Evolutionary conservation across 2,329 filamentous ascomycete species (phyloP).

Genomic region (Calonectria pteridis): DNA sequence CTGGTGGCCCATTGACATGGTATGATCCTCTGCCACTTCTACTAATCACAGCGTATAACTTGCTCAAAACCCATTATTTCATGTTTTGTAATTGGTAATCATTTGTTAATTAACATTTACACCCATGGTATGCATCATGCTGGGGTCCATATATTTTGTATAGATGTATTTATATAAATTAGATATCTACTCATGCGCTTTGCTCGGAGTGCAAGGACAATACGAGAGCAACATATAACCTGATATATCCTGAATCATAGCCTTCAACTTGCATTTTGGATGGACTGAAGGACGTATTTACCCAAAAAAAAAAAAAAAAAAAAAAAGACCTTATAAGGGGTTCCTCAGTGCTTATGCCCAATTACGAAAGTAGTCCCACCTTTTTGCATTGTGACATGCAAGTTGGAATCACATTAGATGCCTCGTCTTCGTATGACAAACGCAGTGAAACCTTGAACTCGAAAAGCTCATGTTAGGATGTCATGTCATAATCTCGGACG

Average conservation of each 20-base stretch:
- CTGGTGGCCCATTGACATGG: background rate
- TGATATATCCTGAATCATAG: background rate
- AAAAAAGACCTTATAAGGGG: too few relatives aligned
- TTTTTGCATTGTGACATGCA: background rate
- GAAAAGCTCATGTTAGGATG: background rate
- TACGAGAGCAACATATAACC: too few relatives aligned
- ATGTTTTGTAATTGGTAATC: constrained; percentile 12
- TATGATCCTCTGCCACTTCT: background rate
- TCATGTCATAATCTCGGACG: too few relatives aligned
- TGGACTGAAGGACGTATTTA: background rate
- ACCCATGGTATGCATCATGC: background rate
- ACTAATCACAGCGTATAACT: background rate
- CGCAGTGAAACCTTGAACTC: too few relatives aligned
- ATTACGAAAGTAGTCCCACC: background rate
- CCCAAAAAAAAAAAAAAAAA: background rate
- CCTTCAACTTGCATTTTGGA: background rate
- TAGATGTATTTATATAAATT: background rate
- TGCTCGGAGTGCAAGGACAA: too few relatives aligned
- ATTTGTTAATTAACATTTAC: background rate
- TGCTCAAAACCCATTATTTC: background rate
- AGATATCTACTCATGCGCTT: background rate
- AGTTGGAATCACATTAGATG: background rate
- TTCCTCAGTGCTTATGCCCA: background rate
- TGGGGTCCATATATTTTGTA: background rate
- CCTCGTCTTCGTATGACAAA: too few relatives aligned